Conservation (phyloP, 805 yeast genomes). For the Metschnikowia similis region DNA sequence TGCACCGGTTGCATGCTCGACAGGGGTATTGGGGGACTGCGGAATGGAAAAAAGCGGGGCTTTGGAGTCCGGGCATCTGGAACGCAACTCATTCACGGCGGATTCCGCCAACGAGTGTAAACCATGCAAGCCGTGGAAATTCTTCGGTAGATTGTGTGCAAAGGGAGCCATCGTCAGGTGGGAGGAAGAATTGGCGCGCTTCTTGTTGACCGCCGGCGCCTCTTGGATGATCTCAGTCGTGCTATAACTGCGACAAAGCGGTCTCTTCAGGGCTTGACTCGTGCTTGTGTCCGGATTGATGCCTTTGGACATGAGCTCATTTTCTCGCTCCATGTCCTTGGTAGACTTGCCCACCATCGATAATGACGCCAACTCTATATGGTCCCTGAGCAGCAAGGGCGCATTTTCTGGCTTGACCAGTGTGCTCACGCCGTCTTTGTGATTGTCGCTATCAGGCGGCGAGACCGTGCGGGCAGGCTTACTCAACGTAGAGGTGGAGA, state of each 20-base stretch:
- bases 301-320: slow-evolving; percentile 47
- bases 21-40: not conserved
- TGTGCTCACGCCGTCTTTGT: not conserved
- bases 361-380: slow-evolving; percentile 52
- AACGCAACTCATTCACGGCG: slow-evolving; percentile 27
- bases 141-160: slow-evolving; percentile 11
- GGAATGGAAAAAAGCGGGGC: not conserved
- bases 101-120: slow-evolving; percentile 34
- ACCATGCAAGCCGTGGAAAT: slow-evolving; percentile 13
- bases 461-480: not conserved
- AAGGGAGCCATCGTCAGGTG: slow-evolving; percentile 8
- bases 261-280: not conserved
- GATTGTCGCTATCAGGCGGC: not conserved
- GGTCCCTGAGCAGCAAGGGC: slow-evolving; percentile 32
- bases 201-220: slow-evolving; percentile 4
- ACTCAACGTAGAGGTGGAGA: not conserved
- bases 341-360: slow-evolving; percentile 55
- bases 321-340: slow-evolving; percentile 47
- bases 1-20: not conserved
- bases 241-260: slow-evolving; percentile 14
- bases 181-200: slow-evolving; percentile 21
- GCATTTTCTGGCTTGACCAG: not conserved
- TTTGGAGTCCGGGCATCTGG: slow-evolving; percentile 8
- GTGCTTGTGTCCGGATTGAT: slow-evolving; percentile 41
- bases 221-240: slow-evolving; percentile 4